phyloP scores from a whole-genome alignment of 176 grass and related monocot genomes.

The Aegilops bicornis region DNA sequence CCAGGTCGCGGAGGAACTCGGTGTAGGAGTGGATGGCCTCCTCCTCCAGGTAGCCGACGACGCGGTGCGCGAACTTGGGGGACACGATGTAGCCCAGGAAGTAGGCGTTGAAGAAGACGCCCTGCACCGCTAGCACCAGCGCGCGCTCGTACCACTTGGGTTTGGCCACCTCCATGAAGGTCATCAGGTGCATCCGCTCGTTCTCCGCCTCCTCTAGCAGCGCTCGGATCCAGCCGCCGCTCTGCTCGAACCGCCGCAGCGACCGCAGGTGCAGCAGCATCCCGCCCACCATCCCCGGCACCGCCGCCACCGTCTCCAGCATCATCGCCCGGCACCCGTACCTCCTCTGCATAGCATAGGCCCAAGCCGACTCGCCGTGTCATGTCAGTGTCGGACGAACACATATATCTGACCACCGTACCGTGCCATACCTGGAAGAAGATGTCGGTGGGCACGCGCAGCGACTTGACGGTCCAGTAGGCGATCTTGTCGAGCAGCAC shows the following conservation, averaged over 20 bases:
- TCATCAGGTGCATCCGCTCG: conserved; percentile 85
- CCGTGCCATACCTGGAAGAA: conserved; percentile 56
- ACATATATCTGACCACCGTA: no score
- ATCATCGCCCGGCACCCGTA: conserved; percentile 83
- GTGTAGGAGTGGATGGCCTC: conserved; percentile 87
- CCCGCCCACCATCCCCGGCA: conserved; percentile 83
- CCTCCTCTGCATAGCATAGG: conserved; percentile 48
- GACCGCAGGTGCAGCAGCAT: conserved; percentile 80
- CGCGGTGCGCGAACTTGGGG: conserved; percentile 66
- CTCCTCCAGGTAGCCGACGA: conserved; percentile 86
- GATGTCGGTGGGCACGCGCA: conserved; percentile 60
- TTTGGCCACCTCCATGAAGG: conserved; percentile 79
- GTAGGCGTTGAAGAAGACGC: conserved; percentile 27
- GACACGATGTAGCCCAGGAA: conserved; percentile 50
- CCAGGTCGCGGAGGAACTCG: conserved; percentile 70
- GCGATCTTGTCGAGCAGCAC: conserved; percentile 54
- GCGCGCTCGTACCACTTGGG: conserved; percentile 60
- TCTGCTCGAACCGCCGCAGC: conserved; percentile 69
- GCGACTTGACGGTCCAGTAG: conserved; percentile 48
- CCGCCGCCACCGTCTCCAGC: conserved; percentile 80
- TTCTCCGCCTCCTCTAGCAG: conserved; percentile 85
- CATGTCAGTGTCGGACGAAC: no score
- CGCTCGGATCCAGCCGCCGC: conserved; percentile 69
- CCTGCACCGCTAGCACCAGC: conserved; percentile 1
- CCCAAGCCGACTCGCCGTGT: no score